These are phyloP conservation scores for Stagonosporopsis rhizophila DNA, from an alignment of 2,329 filamentous ascomycete species.

Conservation along the genomic window DNA sequence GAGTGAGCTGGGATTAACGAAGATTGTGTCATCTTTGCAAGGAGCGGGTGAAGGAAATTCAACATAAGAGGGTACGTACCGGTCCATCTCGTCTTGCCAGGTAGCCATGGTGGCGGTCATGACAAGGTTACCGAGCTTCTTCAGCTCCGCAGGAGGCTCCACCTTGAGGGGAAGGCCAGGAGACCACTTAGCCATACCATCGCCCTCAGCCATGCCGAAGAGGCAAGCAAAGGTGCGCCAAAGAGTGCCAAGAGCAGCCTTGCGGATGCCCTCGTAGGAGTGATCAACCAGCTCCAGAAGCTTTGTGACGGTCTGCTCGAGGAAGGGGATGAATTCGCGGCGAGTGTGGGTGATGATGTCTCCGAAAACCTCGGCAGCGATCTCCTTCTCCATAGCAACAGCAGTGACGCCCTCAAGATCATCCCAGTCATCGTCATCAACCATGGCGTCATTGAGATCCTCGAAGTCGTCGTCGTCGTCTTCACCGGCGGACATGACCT, in stretches of 20 bases:
- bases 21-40: conserved; percentile 75
- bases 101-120: conserved; percentile 82
- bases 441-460: conserved; percentile 63
- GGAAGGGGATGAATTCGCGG: conserved; percentile 79
- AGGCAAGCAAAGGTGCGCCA: conserved; percentile 94
- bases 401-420: conserved; percentile 85
- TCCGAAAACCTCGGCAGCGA: conserved; percentile 91
- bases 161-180: conserved; percentile 84
- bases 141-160: conserved; percentile 77
- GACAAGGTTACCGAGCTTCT: conserved; percentile 85
- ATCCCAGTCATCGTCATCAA: conserved; percentile 83
- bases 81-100: conserved; percentile 90
- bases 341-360: conserved; percentile 90
- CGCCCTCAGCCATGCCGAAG: conserved; percentile 84
- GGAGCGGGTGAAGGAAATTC: conserved; percentile 9
- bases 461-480: conserved; percentile 67
- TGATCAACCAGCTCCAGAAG: conserved; percentile 85
- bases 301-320: conserved; percentile 85
- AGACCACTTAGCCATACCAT: conserved; percentile 81
- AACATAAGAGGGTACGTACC: conserved; percentile 68
- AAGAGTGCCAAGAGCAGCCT: conserved; percentile 87
- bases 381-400: conserved; percentile 94
- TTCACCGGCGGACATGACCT: conserved; percentile 69
- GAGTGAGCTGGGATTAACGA: conserved; percentile 99
- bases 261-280: conserved; percentile 90